phyloP scores from a whole-genome alignment of 2,329 filamentous ascomycete species.

The Ambrosiella beaveri region DNA sequence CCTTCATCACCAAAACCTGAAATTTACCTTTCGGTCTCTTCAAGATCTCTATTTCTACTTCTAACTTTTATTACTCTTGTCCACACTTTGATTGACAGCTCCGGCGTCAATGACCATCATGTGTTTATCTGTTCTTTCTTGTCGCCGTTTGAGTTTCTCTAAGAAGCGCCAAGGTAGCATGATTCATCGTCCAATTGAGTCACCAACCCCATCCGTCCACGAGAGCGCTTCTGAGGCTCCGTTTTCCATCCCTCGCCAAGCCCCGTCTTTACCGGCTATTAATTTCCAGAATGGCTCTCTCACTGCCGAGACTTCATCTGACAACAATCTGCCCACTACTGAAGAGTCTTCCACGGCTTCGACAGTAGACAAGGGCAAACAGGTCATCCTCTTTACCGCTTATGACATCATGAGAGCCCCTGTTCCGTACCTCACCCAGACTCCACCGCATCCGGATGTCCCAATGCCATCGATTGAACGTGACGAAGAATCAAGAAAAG shows the following conservation, averaged over 20 bases:
- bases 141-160: not conserved
- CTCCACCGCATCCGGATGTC: not conserved
- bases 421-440: not conserved
- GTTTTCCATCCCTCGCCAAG: not conserved
- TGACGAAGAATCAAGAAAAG: not conserved
- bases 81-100: not conserved
- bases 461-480: not conserved
- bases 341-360: not conserved
- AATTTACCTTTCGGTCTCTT: not conserved
- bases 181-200: not conserved
- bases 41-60: too few species aligned
- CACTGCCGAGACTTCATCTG: too few species aligned
- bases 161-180: constrained; percentile 1
- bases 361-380: not conserved
- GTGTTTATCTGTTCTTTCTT: not conserved
- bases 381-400: not conserved
- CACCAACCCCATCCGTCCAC: not conserved
- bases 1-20: not conserved
- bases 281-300: constrained; percentile 1
- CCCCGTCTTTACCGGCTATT: constrained; percentile 3
- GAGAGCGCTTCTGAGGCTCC: not conserved
- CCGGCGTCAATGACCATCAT: not conserved
- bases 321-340: too few species aligned
- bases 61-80: not conserved
- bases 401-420: not conserved